Evolutionary conservation across 1,284 basidiomycete genomes (phyloP), one percentile per base, ranked within the genome.

Genomic region (Malassezia obtusa): DNA sequence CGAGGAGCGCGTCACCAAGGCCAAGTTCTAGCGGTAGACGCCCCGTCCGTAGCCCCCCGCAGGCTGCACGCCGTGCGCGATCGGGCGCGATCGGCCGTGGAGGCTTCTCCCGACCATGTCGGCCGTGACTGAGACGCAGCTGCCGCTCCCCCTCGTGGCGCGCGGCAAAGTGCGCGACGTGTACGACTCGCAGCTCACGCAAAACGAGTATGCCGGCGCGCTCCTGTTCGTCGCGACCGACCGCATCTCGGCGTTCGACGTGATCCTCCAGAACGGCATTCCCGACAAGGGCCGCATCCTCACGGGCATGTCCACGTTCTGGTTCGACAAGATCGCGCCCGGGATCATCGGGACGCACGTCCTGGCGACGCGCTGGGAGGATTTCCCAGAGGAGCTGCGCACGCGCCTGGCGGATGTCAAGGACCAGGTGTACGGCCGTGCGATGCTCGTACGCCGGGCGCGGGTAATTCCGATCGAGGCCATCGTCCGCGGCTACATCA

Each of bases 241-340:
- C 77, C 80, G 94, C 58, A 94, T 96, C 72, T 92, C 88, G 19
- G 91, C 92, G 0, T 98, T 89, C 77, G 92, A 99, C 79, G 86
- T 96, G 59, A 85, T 73, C 30, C 61, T 73, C 9, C 61, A 67
- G 33, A 68, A 72, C 45, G 91, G 89, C 17, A 89, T 96, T 55
- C 89, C 92, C 14, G 83, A 84, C 64, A 96, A 98, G 76, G 92
- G 94, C 53, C 84, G 84, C 65, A 81, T 95, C 17, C 79, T 99
- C 45, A 95, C 90, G 15, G 79, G 84, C 57, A 83, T 96, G 58
- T 95, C 91, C 15, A 78, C 86, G 44, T 96, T 92, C 79, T 98
- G 92, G 91, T 98, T 98, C 77, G 77, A 85, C 49, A 86, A 85
- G 71, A 82, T 73, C 21, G 72, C 67, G 4, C 64, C 69, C 2